Base-by-base conservation (phyloP, 139 green algal genomes). In the Haematococcus sp. region DNA sequence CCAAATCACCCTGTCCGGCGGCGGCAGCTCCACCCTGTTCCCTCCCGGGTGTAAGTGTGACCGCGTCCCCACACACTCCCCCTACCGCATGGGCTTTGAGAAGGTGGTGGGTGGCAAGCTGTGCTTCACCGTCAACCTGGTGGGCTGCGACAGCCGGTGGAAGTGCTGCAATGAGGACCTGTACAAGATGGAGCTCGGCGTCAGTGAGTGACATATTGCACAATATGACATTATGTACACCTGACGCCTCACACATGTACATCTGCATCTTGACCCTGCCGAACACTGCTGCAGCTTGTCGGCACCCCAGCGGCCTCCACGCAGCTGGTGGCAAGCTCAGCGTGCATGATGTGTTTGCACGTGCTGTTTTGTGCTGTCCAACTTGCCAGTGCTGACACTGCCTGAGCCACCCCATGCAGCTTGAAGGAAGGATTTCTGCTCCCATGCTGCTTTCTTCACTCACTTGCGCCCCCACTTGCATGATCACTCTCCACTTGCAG, bases 101-200 rank as follows among this genome's bases (percentile, higher is more conserved):
- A 13, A 11, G 3, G 9, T 13, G 1, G 22, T 63, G 46, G 59
- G 44, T 16, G 46, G 16, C 35, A 58, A 59, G 20, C 19, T 59
- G 15, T 70, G 64, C 64, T 70, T 70, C 22, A 17, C 3, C 2
- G 35, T 70, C 20, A 34, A 4, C 32, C 2, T 23, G 34, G 35
- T 19, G 23, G 3, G 22, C 16, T 79, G 74, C 43, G 44, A 79
- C 66, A 30, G 33, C n/a, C 19, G 20, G 9, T 28, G 27, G n/a
- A 74, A 79, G 28, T 74, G 65, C 74, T 79, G 74, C 65, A 35
- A 44, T 16, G 52, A 52, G 51, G 65, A 69, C 23, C 5, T 74
- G 40, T 44, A 34, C 43, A 79, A 79, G 54, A 25, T 79, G 5
- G 74, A 79, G 65, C 28, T 74, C 23, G 74, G 69, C 23, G 66